Percentiles rank a stretch among this genome's conserved stretches.
phyloP scores from a whole-genome alignment of 192 early-diverging fungal genomes.

The Dimargaris verticillata region DNA sequence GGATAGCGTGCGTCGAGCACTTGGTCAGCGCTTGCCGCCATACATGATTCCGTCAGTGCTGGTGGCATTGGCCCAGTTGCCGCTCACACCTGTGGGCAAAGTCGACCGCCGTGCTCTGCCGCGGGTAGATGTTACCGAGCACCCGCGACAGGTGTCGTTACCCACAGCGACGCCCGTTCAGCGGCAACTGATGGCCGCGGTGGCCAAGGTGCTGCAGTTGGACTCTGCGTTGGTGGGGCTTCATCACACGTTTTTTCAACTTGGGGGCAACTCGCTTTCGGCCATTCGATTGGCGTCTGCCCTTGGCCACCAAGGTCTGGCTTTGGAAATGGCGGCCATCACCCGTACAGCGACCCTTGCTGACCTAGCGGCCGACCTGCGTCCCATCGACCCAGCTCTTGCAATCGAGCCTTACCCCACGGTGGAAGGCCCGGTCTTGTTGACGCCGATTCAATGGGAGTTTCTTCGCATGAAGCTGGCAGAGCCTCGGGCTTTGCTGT shows the following conservation, averaged over 20 bases:
- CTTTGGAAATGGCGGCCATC: background rate
- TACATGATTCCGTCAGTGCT: background rate
- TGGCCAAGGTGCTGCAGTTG: background rate
- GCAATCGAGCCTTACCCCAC: background rate
- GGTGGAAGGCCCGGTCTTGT: background rate
- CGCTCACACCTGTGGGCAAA: background rate
- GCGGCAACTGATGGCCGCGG: background rate
- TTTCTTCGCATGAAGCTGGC: background rate
- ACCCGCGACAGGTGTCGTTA: background rate
- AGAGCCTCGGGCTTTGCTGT: background rate
- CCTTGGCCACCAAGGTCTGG: background rate
- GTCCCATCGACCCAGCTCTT: background rate
- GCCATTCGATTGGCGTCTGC: background rate
- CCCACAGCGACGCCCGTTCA: background rate
- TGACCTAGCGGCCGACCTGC: background rate
- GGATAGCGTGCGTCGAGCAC: no score
- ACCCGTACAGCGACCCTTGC: background rate
- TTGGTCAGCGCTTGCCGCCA: background rate
- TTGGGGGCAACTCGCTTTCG: conserved; percentile 1
- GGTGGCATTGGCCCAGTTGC: background rate
- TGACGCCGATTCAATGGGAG: conserved; percentile 1
- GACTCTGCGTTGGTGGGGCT: background rate
- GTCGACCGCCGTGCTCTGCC: background rate
- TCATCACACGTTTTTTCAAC: background rate
- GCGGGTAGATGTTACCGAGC: background rate